These are phyloP conservation scores for Blastobotrys arbuscula DNA, from an alignment of 1,139 yeast genomes.

Conservation along the genomic window DNA sequence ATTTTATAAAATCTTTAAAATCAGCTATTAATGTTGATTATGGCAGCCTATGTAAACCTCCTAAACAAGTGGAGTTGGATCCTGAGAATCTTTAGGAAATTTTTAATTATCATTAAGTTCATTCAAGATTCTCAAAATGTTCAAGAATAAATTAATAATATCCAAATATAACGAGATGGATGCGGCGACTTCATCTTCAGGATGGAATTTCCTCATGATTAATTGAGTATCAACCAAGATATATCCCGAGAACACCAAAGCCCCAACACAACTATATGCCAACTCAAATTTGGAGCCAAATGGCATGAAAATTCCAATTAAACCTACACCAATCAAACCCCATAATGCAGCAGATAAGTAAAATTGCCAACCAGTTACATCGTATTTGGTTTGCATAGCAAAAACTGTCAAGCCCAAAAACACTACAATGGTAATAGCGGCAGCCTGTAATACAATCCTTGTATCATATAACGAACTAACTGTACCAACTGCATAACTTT, in stretches of 20 bases:
- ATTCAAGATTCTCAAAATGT: slow-evolving; percentile 64
- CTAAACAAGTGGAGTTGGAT: not conserved
- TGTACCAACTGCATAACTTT: slow-evolving; percentile 68
- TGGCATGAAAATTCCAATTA: slow-evolving; percentile 65
- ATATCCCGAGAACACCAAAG: slow-evolving; percentile 65
- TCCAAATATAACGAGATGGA: slow-evolving; percentile 75
- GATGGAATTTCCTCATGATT: slow-evolving; percentile 71
- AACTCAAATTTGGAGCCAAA: slow-evolving; percentile 50
- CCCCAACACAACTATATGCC: slow-evolving; percentile 67
- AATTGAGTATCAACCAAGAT: slow-evolving; percentile 77
- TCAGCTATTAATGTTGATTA: slow-evolving; percentile 33
- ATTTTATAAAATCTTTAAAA: slow-evolving; percentile 34
- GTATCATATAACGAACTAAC: slow-evolving; percentile 62
- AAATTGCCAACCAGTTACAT: slow-evolving; percentile 70
- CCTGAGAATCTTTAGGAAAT: not conserved
- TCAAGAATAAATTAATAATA: slow-evolving; percentile 71
- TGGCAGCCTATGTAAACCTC: slow-evolving; percentile 33
- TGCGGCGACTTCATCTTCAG: slow-evolving; percentile 82
- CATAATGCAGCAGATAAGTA: slow-evolving; percentile 56
- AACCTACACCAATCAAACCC: slow-evolving; percentile 67
- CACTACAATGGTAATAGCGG: slow-evolving; percentile 60
- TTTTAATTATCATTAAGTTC: slow-evolving; percentile 39
- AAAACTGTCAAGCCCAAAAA: slow-evolving; percentile 71
- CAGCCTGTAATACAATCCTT: slow-evolving; percentile 62
- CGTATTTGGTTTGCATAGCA: slow-evolving; percentile 80